Base-by-base conservation (phyloP, 768 basidiomycete species). In the Glaciozyma martinii region DNA sequence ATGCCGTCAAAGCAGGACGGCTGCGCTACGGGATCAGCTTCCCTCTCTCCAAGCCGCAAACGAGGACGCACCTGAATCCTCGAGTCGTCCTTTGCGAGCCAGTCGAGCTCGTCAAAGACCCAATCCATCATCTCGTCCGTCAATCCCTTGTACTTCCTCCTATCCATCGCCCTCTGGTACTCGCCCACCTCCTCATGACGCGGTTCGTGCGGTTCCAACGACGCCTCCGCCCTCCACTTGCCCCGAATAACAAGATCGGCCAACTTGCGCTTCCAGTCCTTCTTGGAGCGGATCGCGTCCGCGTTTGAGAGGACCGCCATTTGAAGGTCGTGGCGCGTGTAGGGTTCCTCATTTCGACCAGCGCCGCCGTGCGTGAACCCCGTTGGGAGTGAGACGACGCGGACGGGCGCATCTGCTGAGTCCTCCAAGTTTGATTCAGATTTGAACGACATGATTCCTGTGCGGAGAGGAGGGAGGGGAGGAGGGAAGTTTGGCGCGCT, bases 1-100 rank as follows among this genome's bases (percentile, higher is more conserved):
- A 75, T 62, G 9, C 59, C 57, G 43, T 70, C 65, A 55, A 71
- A 72, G 33, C 70, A 73, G 5, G 67, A 68, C n/a, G 49, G 59
- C 66, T 74, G 60, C 18, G 8, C 7, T 18, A 27, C 30, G 5
- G 25, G 25, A n/a, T 58, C 29, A 32, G 57, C n/a, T n/a, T 29
- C 12, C 46, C 12, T 18, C 12, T 9, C 8, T 16, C 19, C 1
- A n/a, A 47, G 44, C 18, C 19, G 47, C 30, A 37, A 3, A 19
- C 12, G 29, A 15, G 25, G 27, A 33, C 40, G 15, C 50, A 60
- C 60, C 29, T n/a, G 5, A n/a, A 60, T 54, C 8, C 40, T 50
- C 21, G 30, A 5, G 40, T 13, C 15, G 29, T 60, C 50, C 32
- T 30, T 25, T 8, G 44, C 60, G 40, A 53, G 50, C 30, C 32